Base-by-base conservation (phyloP, 1,284 basidiomycete genomes). In the Apiotrichum veenhuisii region DNA sequence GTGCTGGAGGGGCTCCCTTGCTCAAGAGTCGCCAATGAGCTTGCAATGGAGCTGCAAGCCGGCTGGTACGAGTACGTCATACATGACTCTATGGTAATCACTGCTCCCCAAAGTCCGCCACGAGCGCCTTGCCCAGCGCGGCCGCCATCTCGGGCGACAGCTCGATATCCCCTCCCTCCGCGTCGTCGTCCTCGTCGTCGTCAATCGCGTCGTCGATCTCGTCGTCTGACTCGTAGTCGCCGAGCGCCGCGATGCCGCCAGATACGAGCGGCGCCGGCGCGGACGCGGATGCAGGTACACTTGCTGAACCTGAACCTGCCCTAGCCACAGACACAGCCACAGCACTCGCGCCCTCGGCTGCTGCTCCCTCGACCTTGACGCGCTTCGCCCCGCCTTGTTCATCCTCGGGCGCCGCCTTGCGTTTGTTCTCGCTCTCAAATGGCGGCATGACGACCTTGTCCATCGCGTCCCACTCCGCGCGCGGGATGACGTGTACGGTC, bases 401-500 rank as follows among this genome's bases (percentile, higher is more conserved):
- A 18, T 33, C 52, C 20, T 37, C 52, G 51, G 55, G 57, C 47
- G 20, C 50, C 26, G 43, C 52, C 42, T 49, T 46, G 42, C 42
- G 38, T 74, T 36, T 61, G 76, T 11, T 72, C 62, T 42, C 43
- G 76, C 15, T 73, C 63, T 50, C 52, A 1, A 49, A 38, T 12
- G 64, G 50, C 7, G 64, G 62, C 46, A 83, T 70, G 17, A 77
- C 65, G 2, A 82, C 55, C 8, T 63, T 52, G 10, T 54, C 55
- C 12, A 76, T 78, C 8, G 83, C 83, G 7, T 74, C 74, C 76
- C 89, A 91, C 18, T 77, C 75, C 11, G 71, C 77, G 48, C 83
- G 81, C 49, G 85, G 82, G 78, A 83, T 86, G 5, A 93, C 75
- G 50, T 89, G 84, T 42, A 94, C 83, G 0, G 84, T 85, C 4